Conservation (phyloP, 164 flowering plant genomes). For the Saururus chinensis region DNA sequence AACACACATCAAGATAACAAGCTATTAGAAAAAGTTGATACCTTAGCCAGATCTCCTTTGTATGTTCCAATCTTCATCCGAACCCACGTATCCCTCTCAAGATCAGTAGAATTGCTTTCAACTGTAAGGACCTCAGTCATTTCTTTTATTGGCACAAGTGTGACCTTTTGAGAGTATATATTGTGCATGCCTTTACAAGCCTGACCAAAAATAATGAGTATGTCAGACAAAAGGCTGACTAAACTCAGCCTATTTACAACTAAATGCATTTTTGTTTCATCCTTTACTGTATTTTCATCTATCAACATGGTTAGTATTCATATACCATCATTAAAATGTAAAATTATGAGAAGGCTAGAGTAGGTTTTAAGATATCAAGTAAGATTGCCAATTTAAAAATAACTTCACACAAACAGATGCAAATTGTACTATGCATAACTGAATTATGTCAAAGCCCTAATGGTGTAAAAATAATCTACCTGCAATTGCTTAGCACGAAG, state of each 20-base stretch:
- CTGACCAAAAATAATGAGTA: constrained; percentile 23
- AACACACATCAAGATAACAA: not conserved
- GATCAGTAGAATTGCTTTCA: constrained; percentile 81
- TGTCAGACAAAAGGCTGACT: not conserved
- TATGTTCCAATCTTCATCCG: constrained; percentile 89
- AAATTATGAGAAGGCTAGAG: too few relatives aligned
- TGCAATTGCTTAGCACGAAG: not conserved
- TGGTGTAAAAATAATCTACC: not conserved
- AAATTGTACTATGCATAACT: too few relatives aligned
- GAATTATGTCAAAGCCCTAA: too few relatives aligned
- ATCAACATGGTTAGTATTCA: too few relatives aligned
- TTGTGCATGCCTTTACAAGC: constrained; percentile 83
- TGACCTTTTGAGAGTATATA: constrained; percentile 49
- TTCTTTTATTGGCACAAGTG: constrained; percentile 87
- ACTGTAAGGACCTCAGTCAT: constrained; percentile 98
- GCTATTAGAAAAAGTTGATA: constrained; percentile 14
- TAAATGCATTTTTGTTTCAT: not conserved
- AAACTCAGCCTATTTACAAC: not conserved
- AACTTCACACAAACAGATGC: too few relatives aligned
- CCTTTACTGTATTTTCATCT: too few relatives aligned
- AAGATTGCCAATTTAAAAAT: too few relatives aligned
- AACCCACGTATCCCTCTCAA: constrained; percentile 84
- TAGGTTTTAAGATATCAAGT: too few relatives aligned
- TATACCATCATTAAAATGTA: too few relatives aligned
- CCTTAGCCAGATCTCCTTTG: constrained; percentile 95